phyloP scores from a whole-genome alignment of 192 early-diverging fungal genomes.

The Allomyces macrogynus region DNA sequence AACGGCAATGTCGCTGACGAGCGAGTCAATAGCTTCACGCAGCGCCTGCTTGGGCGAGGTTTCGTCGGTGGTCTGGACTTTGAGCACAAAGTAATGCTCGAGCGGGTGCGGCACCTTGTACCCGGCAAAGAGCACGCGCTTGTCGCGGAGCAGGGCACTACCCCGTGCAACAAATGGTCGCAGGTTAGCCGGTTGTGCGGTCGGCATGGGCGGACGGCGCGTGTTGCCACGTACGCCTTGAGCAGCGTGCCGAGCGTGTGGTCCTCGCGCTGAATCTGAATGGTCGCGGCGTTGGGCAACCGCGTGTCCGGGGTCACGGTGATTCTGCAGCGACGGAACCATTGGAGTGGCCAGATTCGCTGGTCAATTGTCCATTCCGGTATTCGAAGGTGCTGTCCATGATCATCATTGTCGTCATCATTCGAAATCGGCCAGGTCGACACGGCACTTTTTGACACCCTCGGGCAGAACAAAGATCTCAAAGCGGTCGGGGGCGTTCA shows the following conservation, averaged over 20 bases:
- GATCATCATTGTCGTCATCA: too few species aligned
- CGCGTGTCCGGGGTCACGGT: constrained; percentile 67
- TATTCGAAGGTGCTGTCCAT: too few species aligned
- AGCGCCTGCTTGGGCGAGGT: constrained; percentile 69
- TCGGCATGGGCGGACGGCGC: neutral
- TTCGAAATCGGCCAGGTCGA: too few species aligned
- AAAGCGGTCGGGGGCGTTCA: constrained; percentile 71
- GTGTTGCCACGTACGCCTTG: constrained; percentile 40
- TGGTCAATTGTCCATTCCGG: neutral
- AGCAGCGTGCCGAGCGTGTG: constrained; percentile 92
- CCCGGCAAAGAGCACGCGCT: constrained; percentile 83
- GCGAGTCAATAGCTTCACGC: constrained; percentile 48
- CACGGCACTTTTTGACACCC: constrained; percentile 41
- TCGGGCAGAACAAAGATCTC: constrained; percentile 62
- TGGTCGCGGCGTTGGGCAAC: constrained; percentile 82
- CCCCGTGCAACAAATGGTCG: neutral
- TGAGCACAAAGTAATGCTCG: constrained; percentile 74
- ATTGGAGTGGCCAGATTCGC: neutral
- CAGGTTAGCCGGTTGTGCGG: neutral
- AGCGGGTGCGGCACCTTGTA: constrained; percentile 94
- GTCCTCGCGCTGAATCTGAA: constrained; percentile 84
- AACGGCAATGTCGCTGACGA: constrained; percentile 52
- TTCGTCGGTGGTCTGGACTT: constrained; percentile 74
- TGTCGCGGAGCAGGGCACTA: constrained; percentile 73
- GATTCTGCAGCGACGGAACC: constrained; percentile 23